Evolutionary conservation across 805 yeast genomes (phyloP).

Genomic region (Yarrowia sp.): DNA sequence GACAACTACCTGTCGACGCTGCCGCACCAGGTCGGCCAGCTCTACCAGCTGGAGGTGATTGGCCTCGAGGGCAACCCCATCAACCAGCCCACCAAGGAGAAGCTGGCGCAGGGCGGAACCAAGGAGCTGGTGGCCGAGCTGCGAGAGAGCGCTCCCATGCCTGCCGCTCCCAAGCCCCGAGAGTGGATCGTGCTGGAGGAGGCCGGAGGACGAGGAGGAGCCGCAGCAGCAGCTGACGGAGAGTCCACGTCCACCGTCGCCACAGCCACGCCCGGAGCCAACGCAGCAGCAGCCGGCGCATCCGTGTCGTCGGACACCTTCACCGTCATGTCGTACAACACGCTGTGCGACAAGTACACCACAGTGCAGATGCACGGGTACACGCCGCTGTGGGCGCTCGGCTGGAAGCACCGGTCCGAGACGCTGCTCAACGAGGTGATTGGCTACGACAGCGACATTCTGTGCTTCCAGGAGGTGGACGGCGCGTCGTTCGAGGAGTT

Average conservation of each 20-base stretch:
- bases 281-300: neutral
- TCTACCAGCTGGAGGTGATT: conserved; percentile 77
- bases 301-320: conserved; percentile 41
- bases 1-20: conserved; percentile 75
- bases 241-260: conserved; percentile 1
- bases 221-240: neutral
- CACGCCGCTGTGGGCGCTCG: conserved; percentile 96
- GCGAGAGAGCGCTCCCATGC: conserved; percentile 76
- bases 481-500: conserved; percentile 78
- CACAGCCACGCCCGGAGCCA: conserved; percentile 12
- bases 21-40: conserved; percentile 82
- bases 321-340: conserved; percentile 82
- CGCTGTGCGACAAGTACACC: conserved; percentile 93
- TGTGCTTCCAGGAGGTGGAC: conserved; percentile 96
- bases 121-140: conserved; percentile 74
- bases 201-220: conserved; percentile 15
- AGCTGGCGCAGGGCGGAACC: conserved; percentile 78
- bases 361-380: conserved; percentile 87
- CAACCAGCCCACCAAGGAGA: conserved; percentile 59
- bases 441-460: conserved; percentile 63
- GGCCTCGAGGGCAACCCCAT: conserved; percentile 95
- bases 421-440: conserved; percentile 70
- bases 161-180: conserved; percentile 67
- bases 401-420: conserved; percentile 87
- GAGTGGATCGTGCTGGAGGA: conserved; percentile 78